A percentile compares a stretch with the other conserved stretches of the same genome.
These are phyloP conservation scores for Talaromyces sp. DNA, from an alignment of 2,329 filamentous ascomycete species.

Conservation along the genomic window DNA sequence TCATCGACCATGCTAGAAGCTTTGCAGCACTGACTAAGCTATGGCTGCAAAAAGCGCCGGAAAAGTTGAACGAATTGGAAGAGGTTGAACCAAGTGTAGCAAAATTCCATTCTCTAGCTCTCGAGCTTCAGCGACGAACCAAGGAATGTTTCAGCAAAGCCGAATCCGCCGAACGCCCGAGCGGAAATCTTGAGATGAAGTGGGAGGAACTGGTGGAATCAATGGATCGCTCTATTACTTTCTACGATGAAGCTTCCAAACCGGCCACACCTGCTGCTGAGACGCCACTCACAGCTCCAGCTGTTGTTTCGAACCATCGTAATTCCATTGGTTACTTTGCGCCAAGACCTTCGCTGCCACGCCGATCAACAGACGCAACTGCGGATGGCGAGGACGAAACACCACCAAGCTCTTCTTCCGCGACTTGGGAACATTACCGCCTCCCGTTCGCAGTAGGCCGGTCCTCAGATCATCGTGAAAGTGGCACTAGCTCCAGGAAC, in stretches of 20 bases:
- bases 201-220: constrained; percentile 52
- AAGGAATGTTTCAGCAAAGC: constrained; percentile 48
- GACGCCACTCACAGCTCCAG: constrained; percentile 30
- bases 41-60: constrained; percentile 45
- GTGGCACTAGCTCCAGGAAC: constrained; percentile 38
- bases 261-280: constrained; percentile 40
- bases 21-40: constrained; percentile 76
- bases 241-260: constrained; percentile 43
- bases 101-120: constrained; percentile 46
- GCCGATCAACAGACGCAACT: constrained; percentile 39
- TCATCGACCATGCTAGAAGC: constrained; percentile 84
- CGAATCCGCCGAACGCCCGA: constrained; percentile 51
- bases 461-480: constrained; percentile 17
- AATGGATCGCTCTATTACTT: constrained; percentile 45
- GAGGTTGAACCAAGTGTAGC: constrained; percentile 40
- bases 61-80: constrained; percentile 40
- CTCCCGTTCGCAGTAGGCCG: constrained; percentile 37
- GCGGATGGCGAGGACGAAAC: constrained; percentile 46
- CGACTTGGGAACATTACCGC: constrained; percentile 44
- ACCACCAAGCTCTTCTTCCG: constrained; percentile 45
- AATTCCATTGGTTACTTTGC: constrained; percentile 45
- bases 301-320: constrained; percentile 37
- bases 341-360: constrained; percentile 38
- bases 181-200: constrained; percentile 46
- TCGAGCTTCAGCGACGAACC: constrained; percentile 44